Base-by-base conservation (phyloP, 306 rosid genomes). In the Trichosanthes truncata region DNA sequence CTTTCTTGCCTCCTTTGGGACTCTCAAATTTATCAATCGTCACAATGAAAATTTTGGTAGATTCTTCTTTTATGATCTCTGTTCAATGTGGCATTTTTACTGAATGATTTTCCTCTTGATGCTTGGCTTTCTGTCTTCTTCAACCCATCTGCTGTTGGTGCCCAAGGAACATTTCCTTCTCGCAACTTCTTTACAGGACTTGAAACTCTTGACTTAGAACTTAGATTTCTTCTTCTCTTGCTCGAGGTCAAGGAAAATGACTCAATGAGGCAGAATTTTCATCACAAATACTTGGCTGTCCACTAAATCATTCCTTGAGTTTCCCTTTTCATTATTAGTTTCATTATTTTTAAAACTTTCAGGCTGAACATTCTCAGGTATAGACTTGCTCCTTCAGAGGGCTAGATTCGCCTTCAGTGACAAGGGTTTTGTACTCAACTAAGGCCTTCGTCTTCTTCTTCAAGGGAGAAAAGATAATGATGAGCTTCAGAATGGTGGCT, bases 361-460 rank as follows among this genome's bases (percentile, higher is more conserved):
- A 9, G 41, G 17, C 78, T 26, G 26, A 33, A 29, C 26, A 29
- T 49, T 49, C 60, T 49, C 61, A 15, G n/a, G 57, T 6, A 72
- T 15, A 72, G 0, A 83, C 83, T 3, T 74, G 7, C 69, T 87
- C 88, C 61, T 78, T 84, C 55, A 87, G 69, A 31, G 25, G 80
- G 66, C 12, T 31, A 21, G 78, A 57, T 13, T 83, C 82, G 7
- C 82, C 88, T 29, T 87, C 90, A 2, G 84, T 81, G 21, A 87
- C 72, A 41, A 87, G 78, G 35, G 46, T 81, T 76, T 46, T 43
- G 80, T 87, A 84, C 83, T 87, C 78, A 3, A 87, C 86, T 67
- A 81, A 13, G 2, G 82, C 78, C 43, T 62, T 78, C n/a, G n/a
- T n/a, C 46, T 62, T 84, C 67, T 17, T 53, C 85, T 81, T 84